Base-by-base conservation (phyloP, 2,329 filamentous ascomycete species). In the Graphilbum sp. region DNA sequence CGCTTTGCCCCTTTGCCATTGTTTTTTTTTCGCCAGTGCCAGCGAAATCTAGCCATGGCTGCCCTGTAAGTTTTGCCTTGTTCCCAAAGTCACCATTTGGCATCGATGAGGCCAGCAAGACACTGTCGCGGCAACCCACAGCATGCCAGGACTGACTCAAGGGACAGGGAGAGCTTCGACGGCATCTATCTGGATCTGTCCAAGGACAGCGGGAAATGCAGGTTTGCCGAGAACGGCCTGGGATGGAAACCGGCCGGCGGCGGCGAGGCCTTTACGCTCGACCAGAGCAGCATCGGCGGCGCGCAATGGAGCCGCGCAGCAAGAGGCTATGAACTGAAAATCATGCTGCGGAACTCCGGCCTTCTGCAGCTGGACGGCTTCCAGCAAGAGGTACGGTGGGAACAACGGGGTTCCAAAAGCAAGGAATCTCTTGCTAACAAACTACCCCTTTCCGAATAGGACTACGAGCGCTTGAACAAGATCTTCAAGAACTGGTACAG, bases 401-500 rank as follows among this genome's bases (percentile, higher is more conserved):
- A n/a, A n/a, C n/a, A n/a, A n/a, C n/a, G n/a, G n/a, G n/a, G 17
- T n/a, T 17, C 13, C n/a, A 13, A 25, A 35, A n/a, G n/a, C n/a
- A n/a, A n/a, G n/a, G n/a, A n/a, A n/a, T n/a, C n/a, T n/a, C n/a
- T n/a, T n/a, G n/a, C n/a, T n/a, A n/a, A n/a, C n/a, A n/a, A n/a
- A n/a, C n/a, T n/a, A n/a, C 15, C 15, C 15, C 27, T n/a, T n/a
- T 12, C 27, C 9, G 10, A 12, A 16, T 8, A 84, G 69, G 88
- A 98, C 57, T 83, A 85, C 49, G 90, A 98, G 48, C 83, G 90
- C 39, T 65, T 95, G 13, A 72, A 67, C 61, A 95, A 94, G 57
- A 75, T 90, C 48, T 95, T 98, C 70, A 96, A 95, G 64, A 83
- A 88, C 53, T 96, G 88, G 84, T 98, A 96, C 62, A 90, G 85